Evolutionary conservation across 2,329 filamentous ascomycete genomes (phyloP).

Genomic region (Pochonia chlamydosporia): DNA sequence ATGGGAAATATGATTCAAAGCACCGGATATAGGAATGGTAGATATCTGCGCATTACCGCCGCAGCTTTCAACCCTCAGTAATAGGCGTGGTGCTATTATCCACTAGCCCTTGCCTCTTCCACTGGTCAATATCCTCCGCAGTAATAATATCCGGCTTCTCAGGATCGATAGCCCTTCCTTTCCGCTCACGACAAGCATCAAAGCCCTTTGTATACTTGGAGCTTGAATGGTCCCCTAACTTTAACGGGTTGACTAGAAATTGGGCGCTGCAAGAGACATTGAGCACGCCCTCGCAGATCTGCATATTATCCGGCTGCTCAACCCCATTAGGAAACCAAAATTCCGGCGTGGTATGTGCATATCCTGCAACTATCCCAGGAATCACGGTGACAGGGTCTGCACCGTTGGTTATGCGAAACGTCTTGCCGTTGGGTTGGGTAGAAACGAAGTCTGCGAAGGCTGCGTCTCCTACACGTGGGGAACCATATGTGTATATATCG

Average conservation of each 20-base stretch:
- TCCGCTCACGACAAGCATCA: neutral
- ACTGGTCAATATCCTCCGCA: too few relatives aligned
- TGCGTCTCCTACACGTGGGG: constrained; percentile 59
- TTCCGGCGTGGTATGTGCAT: constrained; percentile 2
- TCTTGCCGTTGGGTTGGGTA: neutral
- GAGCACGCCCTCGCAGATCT: neutral
- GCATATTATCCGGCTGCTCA: neutral
- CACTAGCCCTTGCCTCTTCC: too few relatives aligned
- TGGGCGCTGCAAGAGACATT: neutral
- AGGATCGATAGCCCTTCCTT: too few relatives aligned
- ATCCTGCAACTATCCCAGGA: neutral
- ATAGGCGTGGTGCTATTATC: too few relatives aligned
- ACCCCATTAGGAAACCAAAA: neutral
- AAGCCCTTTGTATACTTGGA: neutral
- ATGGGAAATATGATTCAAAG: too few relatives aligned
- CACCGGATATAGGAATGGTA: too few relatives aligned
- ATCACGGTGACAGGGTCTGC: neutral
- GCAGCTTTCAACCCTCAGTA: too few relatives aligned
- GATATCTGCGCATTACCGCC: too few relatives aligned
- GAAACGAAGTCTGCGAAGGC: constrained; percentile 33
- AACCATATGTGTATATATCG: constrained; percentile 62
- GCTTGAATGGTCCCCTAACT: neutral
- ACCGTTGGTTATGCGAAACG: neutral
- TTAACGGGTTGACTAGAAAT: neutral
- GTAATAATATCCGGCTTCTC: too few relatives aligned